These are phyloP conservation scores for Pelagomonas calceolata DNA, from an alignment of 108 stramenopile genomes.

Conservation along the genomic window DNA sequence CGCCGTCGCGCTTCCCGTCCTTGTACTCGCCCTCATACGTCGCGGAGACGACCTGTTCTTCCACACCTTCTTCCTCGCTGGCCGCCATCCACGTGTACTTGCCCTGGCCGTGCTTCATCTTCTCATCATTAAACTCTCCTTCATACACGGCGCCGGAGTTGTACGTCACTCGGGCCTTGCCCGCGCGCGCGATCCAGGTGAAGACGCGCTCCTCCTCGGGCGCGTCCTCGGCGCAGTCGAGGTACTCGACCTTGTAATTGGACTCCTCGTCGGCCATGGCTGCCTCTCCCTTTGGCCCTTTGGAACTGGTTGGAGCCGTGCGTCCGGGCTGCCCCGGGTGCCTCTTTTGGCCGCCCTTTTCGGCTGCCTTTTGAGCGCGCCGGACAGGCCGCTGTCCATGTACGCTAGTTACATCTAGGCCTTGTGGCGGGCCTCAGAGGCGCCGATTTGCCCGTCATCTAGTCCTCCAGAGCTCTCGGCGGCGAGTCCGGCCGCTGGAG, in stretches of 20 bases:
- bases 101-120: constrained; percentile 16
- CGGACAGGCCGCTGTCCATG: no score
- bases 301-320: no score
- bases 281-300: no score
- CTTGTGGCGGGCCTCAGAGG: no score
- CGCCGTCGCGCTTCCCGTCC: constrained; percentile 10
- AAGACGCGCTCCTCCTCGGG: constrained; percentile 8
- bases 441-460: no score
- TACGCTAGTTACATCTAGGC: no score
- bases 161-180: constrained; percentile 16
- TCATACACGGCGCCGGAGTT: constrained; percentile 7
- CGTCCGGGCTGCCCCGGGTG: no score
- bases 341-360: no score
- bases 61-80: constrained; percentile 12
- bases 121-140: constrained; percentile 17
- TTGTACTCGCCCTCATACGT: constrained; percentile 17
- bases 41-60: constrained; percentile 2
- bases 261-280: constrained; percentile 28
- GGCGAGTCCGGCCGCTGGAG: no score
- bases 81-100: constrained; percentile 12
- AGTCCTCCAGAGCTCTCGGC: no score
- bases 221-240: constrained; percentile 14
- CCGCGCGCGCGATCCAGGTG: constrained; percentile 23
- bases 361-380: no score
- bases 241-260: constrained; percentile 24